Evolutionary conservation across 2,329 filamentous ascomycete genomes (phyloP).

Genomic region (Hypoxylon sp.): DNA sequence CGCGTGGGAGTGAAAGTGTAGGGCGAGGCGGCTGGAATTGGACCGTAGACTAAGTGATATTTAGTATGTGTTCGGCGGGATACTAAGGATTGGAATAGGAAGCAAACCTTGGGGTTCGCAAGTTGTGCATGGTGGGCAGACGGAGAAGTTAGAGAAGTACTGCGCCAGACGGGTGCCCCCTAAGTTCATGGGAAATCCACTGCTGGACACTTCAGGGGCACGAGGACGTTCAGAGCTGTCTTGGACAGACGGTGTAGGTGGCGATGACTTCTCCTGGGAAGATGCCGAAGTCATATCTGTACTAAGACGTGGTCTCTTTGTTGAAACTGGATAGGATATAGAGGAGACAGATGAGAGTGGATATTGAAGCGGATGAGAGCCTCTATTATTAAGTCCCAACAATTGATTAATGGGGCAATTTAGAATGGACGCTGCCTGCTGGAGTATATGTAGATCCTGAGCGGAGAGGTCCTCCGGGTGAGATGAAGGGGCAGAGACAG

Average conservation of each 20-base stretch:
- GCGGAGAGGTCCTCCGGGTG: slow-evolving; percentile 46
- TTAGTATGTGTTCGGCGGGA: slow-evolving; percentile 45
- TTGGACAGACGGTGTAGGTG: slow-evolving; percentile 42
- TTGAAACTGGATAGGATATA: slow-evolving; percentile 47
- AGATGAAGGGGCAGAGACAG: slow-evolving; percentile 49
- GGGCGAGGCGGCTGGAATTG: slow-evolving; percentile 48
- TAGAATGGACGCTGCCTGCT: slow-evolving; percentile 56
- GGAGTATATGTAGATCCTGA: slow-evolving; percentile 55
- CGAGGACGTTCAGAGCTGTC: slow-evolving; percentile 40
- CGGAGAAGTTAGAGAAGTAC: slow-evolving; percentile 54
- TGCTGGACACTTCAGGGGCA: slow-evolving; percentile 26
- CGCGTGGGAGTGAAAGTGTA: slow-evolving; percentile 48
- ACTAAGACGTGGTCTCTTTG: slow-evolving; percentile 50
- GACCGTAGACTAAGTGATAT: slow-evolving; percentile 50
- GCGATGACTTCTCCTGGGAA: slow-evolving; percentile 47
- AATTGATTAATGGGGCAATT: slow-evolving; percentile 52
- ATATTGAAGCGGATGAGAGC: slow-evolving; percentile 49
- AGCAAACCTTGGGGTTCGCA: slow-evolving; percentile 57
- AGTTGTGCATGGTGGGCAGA: slow-evolving; percentile 57
- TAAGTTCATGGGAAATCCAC: slow-evolving; percentile 47
- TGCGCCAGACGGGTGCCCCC: slow-evolving; percentile 54
- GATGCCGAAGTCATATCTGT: slow-evolving; percentile 50
- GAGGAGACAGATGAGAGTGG: slow-evolving; percentile 54
- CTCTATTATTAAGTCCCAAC: slow-evolving; percentile 55
- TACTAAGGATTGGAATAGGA: slow-evolving; percentile 26